Base-by-base conservation (phyloP, 1,284 basidiomycete genomes). In the Schizopora paradoxa region DNA sequence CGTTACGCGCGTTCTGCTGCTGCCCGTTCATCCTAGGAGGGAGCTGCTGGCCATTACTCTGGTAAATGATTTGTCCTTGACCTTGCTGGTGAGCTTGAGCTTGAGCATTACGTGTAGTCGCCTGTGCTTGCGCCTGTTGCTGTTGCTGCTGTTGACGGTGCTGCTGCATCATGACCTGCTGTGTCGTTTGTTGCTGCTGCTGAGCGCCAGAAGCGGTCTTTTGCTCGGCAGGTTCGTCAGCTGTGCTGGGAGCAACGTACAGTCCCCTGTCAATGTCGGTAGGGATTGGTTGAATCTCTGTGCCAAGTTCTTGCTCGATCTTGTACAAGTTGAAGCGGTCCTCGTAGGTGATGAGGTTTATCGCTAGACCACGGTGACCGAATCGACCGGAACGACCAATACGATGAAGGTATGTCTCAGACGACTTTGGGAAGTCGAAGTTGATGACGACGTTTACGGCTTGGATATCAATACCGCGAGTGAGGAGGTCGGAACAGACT, bases 391-490 rank as follows among this genome's bases (percentile, higher is more conserved):
- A 94, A 54, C 95, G 91, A 66, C 95, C 95, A 61, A 98, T 95
- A 53, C 93, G 85, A 68, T 99, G 95, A 25, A 99, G 81, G 67
- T 99, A 99, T 2, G 94, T 97, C 68, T 99, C 95, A 47, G 91
- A 90, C 61, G 95, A 97, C 77, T 97, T 96, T 52, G 95, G 95
- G 69, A 99, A 97, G 66, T 97, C 94, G 64, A 99, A 99, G 74
- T 98, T 98, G 77, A 99, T 98, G 60, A 99, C 95, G 59, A 98
- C 95, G 66, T 99, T 99, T 54, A 99, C 95, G 36, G 95, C 95
- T 71, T 98, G 94, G 64, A 99, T 98, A 68, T 98, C 96, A 67
- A 99, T 99, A 74, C 95, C 95, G 60, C 96, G 89, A 6, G 95
- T 99, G 59, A 99, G 82, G 51, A 99, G 80, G 70, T 99, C 93